Evolutionary conservation across 331 rosid species (phyloP).

Genomic region (Rhamnella rubrinervis): DNA sequence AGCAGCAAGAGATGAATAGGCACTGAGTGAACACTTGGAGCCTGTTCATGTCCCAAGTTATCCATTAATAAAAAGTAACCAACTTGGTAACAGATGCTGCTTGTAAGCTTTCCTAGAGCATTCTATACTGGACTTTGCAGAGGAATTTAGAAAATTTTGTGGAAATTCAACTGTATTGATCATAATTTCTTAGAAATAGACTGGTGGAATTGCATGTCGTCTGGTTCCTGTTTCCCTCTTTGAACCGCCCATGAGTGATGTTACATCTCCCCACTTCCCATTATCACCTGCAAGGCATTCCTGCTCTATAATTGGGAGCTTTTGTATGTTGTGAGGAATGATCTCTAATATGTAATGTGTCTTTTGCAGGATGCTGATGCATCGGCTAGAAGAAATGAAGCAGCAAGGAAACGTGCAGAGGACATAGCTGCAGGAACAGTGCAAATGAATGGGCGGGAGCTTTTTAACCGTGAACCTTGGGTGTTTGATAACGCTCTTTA

Average conservation of each 20-base stretch:
- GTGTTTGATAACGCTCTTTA: slow-evolving; percentile 70
- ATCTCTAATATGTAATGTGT: not conserved
- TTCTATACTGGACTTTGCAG: too few species aligned
- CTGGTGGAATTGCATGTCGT: not conserved
- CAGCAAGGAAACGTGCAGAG: slow-evolving; percentile 71
- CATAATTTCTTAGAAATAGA: not conserved
- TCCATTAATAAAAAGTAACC: not conserved
- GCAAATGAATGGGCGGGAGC: slow-evolving; percentile 88
- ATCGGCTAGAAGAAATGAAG: slow-evolving; percentile 65
- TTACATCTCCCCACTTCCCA: too few species aligned
- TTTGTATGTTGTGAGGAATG: not conserved
- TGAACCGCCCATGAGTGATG: too few species aligned
- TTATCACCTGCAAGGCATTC: not conserved
- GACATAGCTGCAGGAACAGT: slow-evolving; percentile 74
- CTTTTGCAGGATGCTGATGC: slow-evolving; percentile 65
- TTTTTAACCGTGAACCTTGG: slow-evolving; percentile 82
- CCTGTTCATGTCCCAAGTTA: not conserved
- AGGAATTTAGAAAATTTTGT: too few species aligned
- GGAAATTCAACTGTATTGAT: not conserved
- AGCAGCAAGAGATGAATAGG: too few species aligned
- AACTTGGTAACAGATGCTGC: not conserved
- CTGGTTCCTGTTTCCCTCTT: not conserved
- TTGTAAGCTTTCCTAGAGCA: not conserved
- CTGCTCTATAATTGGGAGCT: not conserved
- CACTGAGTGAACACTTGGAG: too few species aligned